Evolutionary conservation across 331 rosid species (phyloP), one percentile per base, ranked within the genome.

Genomic region (Rosa hybrid): DNA sequence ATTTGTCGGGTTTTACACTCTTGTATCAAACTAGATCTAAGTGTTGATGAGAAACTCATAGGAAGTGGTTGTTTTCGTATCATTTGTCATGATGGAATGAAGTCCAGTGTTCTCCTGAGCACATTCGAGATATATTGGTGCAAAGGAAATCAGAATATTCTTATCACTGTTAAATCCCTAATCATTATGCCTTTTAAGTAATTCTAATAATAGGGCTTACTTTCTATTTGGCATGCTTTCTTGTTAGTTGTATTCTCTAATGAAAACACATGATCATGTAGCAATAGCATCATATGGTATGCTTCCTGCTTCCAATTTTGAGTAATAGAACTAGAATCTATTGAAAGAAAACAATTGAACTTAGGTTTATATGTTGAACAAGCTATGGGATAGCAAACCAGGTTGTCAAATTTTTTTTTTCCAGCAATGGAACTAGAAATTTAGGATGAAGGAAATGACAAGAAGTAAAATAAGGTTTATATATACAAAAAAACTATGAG

Each of bases 101-200:
- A 17, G 21, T 21, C 53, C 25, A 17, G 8, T 0, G 17, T 72
- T 57, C 27, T 59, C 14, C 30, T 59, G 16, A 59, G 34, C 65
- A 21, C 65, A 59, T 21, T 21, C 4, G 6, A 59, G 48, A 10
- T 27, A 11, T 53, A 27, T 17, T 17, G 30, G 46, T 72, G 39
- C 6, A 5, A 17, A 6, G 30, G 77, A 50, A 72, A 72, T 72
- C 63, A 57, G 17, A 72, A 17, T 59, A 72, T 72, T 72, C 34
- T 18, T 51, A 17, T 57, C 62, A 6, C 38, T 50, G 38, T 74
- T 53, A 18, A 34, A 20, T 30, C 6, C 50, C 10, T 75, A 16
- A 42, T 75, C 71, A 60, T 14, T 59, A 21, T 7, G 18, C 41
- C 11, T 60, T 45, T 60, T 17, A 60, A 44, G 46, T 57, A 44